Evolutionary conservation across 2,329 filamentous ascomycete species (phyloP).

Genomic region (Botrytis pseudocinerea): DNA sequence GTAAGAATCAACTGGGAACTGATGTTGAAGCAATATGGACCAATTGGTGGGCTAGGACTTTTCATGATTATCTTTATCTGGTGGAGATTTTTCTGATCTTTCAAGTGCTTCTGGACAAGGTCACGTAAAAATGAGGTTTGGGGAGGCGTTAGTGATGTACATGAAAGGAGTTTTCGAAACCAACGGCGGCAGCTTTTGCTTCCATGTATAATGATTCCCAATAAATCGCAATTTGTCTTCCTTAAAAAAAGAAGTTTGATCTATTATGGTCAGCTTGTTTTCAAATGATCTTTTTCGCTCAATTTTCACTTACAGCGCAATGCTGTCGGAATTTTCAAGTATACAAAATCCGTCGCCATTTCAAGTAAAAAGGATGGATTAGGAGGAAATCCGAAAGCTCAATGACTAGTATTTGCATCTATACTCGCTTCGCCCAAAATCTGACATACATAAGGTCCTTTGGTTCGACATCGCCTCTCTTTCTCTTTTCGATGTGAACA

Average conservation of each 20-base stretch:
- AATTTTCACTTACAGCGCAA: not conserved
- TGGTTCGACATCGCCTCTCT: not conserved
- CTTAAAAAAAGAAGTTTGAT: not conserved
- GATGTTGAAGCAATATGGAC: conserved; percentile 93
- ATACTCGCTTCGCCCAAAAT: not conserved
- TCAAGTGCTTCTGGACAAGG: not conserved
- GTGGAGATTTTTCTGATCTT: conserved; percentile 81
- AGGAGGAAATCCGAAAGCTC: not conserved
- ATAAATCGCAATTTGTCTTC: conserved; percentile 16
- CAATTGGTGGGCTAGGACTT: conserved; percentile 77
- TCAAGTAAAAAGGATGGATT: not conserved
- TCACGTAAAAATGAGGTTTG: not conserved
- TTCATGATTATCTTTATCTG: conserved; percentile 85
- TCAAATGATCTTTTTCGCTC: not conserved
- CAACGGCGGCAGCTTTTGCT: not conserved
- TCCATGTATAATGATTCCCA: conserved; percentile 26
- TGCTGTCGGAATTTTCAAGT: not conserved
- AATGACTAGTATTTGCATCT: not conserved
- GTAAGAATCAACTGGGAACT: conserved; percentile 98
- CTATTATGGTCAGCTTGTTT: not conserved
- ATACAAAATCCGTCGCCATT: not conserved
- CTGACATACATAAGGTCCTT: not conserved
- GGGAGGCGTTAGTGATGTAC: conserved; percentile 19
- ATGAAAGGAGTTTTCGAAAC: conserved; percentile 14
- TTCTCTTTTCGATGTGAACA: not conserved